Percentiles rank a stretch among this genome's conserved stretches.
phyloP scores from a whole-genome alignment of 345 rosid genomes.

The Camelina laxa region DNA sequence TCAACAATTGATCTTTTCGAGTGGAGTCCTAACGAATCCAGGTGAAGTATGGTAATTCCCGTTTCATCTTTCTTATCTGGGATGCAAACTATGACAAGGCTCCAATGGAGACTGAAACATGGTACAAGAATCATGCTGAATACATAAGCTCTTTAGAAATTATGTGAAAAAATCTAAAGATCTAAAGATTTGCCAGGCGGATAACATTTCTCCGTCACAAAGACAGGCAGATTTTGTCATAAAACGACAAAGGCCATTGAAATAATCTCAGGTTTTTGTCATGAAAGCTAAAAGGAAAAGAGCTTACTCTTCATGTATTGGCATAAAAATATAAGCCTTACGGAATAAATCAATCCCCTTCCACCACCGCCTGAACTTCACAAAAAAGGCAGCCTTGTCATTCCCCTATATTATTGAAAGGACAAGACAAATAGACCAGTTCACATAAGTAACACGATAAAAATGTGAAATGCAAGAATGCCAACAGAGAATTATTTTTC shows the following conservation, averaged over 20 bases:
- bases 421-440: constrained; percentile 24
- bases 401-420: constrained; percentile 48
- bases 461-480: constrained; percentile 17
- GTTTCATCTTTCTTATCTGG: constrained; percentile 83
- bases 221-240: not conserved
- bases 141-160: not conserved
- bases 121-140: constrained; percentile 24
- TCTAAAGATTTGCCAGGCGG: not conserved
- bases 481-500: not conserved
- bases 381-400: constrained; percentile 65
- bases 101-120: constrained; percentile 84
- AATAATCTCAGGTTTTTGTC: constrained; percentile 1
- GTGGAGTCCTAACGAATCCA: constrained; percentile 88
- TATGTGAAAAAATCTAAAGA: not conserved
- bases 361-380: constrained; percentile 98
- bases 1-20: constrained; percentile 60
- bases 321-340: constrained; percentile 86
- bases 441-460: constrained; percentile 18
- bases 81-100: constrained; percentile 86
- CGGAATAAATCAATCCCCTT: constrained; percentile 81
- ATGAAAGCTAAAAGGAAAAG: constrained; percentile 6
- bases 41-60: constrained; percentile 81
- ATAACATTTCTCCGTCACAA: not conserved
- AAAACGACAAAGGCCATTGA: not conserved
- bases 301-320: constrained; percentile 91